Evolutionary conservation across 2,329 filamentous ascomycete species (phyloP), one percentile per base, ranked within the genome.

Genomic region (Plectosphaerella plurivora): DNA sequence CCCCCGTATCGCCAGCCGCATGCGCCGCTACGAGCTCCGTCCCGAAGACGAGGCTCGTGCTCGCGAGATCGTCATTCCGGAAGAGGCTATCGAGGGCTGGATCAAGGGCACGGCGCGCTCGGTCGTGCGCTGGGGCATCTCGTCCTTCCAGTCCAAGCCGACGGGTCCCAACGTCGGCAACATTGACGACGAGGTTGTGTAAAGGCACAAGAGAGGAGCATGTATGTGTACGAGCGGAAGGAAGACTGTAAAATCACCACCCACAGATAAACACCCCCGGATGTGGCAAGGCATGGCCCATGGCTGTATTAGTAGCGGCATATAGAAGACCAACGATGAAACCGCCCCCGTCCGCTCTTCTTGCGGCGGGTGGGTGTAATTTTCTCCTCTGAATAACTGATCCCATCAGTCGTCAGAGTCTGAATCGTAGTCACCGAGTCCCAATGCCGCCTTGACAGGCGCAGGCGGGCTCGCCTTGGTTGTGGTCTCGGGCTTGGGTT

Each of bases 21-120:
- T 97, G 93, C 80, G 88, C 52, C 82, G 82, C 50, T 95, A 94
- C 62, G 80, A 87, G 64, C 71, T 96, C 22, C 73, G 70, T 12
- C 72, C 81, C 0, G 87, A 88, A 53, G 86, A 91, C 36, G 88
- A 92, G 67, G 81, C 79, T 36, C 79, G 84, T 52, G 86, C 86
- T 1, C 74, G 77, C 45, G 71, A 73, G 52, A 82, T 91, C 51
- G 75, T 76, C 25, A 77, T 87, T 14, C 81, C 84, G 0, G 79
- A 86, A 66, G 83, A 86, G 61, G 85, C 89, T 65, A 71, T 90
- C 55, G 82, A 88, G 67, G 87, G 86, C 16, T 85, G 83, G 76
- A 78, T 83, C 60, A 87, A 86, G 71, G 79, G 82, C 28, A 75
- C 74, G 53, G 53, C 86, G 47, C 73, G 82, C 50, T 71, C 73